These are phyloP conservation scores for Pythium inflatum DNA, from an alignment of 352 stramenopile genomes.

Conservation along the genomic window DNA sequence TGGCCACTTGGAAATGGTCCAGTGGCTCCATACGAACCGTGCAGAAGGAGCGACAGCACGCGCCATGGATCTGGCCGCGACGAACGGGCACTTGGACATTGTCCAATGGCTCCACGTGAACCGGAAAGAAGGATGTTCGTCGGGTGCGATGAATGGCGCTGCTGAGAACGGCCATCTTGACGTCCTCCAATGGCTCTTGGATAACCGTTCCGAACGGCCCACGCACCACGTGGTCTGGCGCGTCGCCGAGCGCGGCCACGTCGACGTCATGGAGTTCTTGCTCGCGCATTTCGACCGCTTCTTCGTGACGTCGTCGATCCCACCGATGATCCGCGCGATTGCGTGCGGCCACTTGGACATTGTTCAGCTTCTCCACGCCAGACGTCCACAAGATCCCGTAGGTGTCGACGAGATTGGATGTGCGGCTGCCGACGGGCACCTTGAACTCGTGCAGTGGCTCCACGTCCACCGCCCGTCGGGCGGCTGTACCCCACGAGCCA, in stretches of 20 bases:
- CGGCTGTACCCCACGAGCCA: background rate
- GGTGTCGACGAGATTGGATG: background rate
- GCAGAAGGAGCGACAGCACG: slow-evolving; percentile 42
- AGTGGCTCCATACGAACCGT: slow-evolving; percentile 46
- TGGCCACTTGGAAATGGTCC: slow-evolving; percentile 50
- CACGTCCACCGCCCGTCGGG: background rate
- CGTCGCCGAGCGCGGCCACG: slow-evolving; percentile 52
- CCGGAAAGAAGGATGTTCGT: slow-evolving; percentile 40
- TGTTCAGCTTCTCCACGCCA: slow-evolving; percentile 33
- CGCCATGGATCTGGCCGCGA: slow-evolving; percentile 56
- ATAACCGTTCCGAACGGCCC: slow-evolving; percentile 42
- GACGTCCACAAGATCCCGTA: background rate
- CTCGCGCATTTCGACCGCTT: slow-evolving; percentile 17
- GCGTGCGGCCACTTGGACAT: slow-evolving; percentile 38
- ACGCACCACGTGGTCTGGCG: slow-evolving; percentile 59
- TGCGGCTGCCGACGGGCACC: background rate
- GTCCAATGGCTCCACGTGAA: slow-evolving; percentile 48
- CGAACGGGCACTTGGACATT: slow-evolving; percentile 45
- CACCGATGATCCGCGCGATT: slow-evolving; percentile 50
- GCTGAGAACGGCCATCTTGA: slow-evolving; percentile 50
- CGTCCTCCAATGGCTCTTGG: slow-evolving; percentile 55
- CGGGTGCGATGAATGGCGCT: slow-evolving; percentile 50
- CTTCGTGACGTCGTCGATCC: slow-evolving; percentile 48
- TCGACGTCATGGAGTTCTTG: slow-evolving; percentile 32
- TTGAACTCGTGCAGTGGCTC: slow-evolving; percentile 8